Evolutionary conservation across 1,139 yeast genomes (phyloP).

Genomic region (Nakaseomyces delphensis): DNA sequence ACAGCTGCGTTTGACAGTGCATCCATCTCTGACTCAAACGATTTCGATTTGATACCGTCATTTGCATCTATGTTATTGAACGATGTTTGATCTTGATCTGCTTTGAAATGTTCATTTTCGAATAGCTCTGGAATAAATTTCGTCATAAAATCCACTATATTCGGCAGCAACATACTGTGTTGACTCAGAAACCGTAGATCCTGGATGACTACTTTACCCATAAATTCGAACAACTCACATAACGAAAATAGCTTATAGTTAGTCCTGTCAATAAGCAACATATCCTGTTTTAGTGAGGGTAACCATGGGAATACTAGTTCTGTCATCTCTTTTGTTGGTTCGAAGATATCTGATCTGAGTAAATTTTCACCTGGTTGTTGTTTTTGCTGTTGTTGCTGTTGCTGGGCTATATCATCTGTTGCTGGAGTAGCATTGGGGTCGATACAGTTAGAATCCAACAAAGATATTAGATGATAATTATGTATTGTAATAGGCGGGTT

Average conservation of each 20-base stretch:
- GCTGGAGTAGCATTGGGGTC: constrained; percentile 15
- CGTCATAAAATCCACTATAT: constrained; percentile 22
- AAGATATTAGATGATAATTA: constrained; percentile 16
- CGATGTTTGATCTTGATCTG: constrained; percentile 1
- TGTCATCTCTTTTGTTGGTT: constrained; percentile 21
- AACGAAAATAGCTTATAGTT: constrained; percentile 29
- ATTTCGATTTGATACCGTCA: constrained; percentile 1
- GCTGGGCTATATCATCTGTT: constrained; percentile 6
- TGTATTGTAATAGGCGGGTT: constrained; percentile 20
- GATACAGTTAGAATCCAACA: constrained; percentile 20
- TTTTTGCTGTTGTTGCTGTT: constrained; percentile 8
- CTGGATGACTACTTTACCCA: constrained; percentile 26
- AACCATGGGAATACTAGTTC: constrained; percentile 29
- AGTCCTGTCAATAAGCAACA: constrained; percentile 24
- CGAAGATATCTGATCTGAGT: constrained; percentile 19
- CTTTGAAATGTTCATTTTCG: constrained; percentile 17
- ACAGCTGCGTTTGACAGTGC: background rate
- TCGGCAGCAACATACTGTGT: constrained; percentile 19
- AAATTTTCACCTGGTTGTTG: constrained; percentile 12
- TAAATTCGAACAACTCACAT: constrained; percentile 29
- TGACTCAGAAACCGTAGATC: constrained; percentile 25
- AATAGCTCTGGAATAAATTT: constrained; percentile 25
- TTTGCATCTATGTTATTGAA: constrained; percentile 7
- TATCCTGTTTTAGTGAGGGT: constrained; percentile 22
- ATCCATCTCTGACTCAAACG: background rate